Percentiles rank a stretch among this genome's conserved stretches.
phyloP scores from a whole-genome alignment of 192 early-diverging fungal genomes.

The Gigaspora rosea region DNA sequence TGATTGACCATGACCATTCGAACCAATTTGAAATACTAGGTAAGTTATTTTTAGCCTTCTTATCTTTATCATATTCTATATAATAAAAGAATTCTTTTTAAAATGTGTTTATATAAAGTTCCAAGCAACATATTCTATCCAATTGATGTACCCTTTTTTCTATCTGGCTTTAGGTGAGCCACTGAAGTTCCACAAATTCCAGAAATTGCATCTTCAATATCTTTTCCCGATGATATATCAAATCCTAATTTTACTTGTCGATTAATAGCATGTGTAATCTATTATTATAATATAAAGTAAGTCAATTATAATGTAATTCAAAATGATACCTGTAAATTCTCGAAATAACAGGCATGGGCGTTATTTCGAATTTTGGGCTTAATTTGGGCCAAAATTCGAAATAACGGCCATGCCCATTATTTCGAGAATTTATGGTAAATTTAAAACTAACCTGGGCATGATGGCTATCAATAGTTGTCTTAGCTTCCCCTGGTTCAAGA shows the following conservation, averaged over 20 bases:
- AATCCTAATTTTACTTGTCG: background rate
- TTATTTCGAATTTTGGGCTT: too few species aligned
- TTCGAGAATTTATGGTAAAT: too few species aligned
- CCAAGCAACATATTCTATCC: background rate
- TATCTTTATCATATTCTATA: too few species aligned
- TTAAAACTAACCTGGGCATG: background rate
- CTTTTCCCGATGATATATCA: background rate
- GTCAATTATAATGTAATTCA: background rate
- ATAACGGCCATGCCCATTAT: too few species aligned
- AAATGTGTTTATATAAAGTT: too few species aligned
- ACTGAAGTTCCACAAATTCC: background rate
- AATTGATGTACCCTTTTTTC: background rate
- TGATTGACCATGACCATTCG: too few species aligned
- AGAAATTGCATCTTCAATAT: conserved; percentile 4
- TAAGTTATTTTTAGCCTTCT: too few species aligned
- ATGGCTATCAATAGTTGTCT: background rate
- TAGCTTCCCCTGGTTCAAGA: background rate
- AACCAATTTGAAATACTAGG: too few species aligned
- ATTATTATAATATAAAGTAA: background rate
- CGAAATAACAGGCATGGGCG: too few species aligned
- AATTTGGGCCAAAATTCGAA: too few species aligned
- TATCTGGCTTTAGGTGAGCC: background rate
- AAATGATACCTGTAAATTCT: too few species aligned
- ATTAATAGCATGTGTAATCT: background rate
- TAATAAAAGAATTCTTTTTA: too few species aligned